Evolutionary conservation across 495 filamentous ascomycete species (phyloP).

Genomic region (Glarea lozoyensis): DNA sequence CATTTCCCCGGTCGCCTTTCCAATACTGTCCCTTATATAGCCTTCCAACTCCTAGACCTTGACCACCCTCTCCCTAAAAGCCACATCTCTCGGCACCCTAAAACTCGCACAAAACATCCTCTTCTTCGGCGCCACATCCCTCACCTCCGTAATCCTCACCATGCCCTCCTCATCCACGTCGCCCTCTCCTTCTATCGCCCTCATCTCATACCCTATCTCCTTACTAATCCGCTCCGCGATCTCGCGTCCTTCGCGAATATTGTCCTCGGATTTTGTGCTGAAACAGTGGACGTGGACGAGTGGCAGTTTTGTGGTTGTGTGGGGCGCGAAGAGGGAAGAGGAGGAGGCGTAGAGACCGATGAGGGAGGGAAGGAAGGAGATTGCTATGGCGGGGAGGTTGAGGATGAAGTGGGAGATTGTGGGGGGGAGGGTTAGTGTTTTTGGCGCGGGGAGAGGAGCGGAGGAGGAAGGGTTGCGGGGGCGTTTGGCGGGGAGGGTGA

Average conservation of each 20-base stretch:
- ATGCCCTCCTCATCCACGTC: conserved; percentile 48
- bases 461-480: conserved; percentile 18
- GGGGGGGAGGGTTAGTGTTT: conserved; percentile 46
- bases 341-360: conserved; percentile 66
- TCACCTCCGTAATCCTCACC: conserved; percentile 63
- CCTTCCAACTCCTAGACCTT: no score
- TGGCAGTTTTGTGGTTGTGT: conserved; percentile 52
- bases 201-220: conserved; percentile 32
- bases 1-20: no score
- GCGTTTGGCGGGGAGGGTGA: conserved; percentile 30
- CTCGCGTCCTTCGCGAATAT: conserved; percentile 46
- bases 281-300: conserved; percentile 92
- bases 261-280: conserved; percentile 63
- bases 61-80: conserved; percentile 49
- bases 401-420: conserved; percentile 88
- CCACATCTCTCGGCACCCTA: conserved; percentile 70
- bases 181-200: no score
- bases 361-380: conserved; percentile 79
- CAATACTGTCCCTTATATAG: no score
- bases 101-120: conserved; percentile 96
- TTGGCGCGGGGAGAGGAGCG: conserved; percentile 27
- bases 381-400: conserved; percentile 87
- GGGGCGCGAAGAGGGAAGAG: conserved; percentile 54
- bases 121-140: conserved; percentile 88
- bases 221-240: conserved; percentile 57